Percentiles rank a stretch among this genome's conserved stretches.
Conservation (phyloP, 208 protist species). For the Trypanosoma melophagium region DNA sequence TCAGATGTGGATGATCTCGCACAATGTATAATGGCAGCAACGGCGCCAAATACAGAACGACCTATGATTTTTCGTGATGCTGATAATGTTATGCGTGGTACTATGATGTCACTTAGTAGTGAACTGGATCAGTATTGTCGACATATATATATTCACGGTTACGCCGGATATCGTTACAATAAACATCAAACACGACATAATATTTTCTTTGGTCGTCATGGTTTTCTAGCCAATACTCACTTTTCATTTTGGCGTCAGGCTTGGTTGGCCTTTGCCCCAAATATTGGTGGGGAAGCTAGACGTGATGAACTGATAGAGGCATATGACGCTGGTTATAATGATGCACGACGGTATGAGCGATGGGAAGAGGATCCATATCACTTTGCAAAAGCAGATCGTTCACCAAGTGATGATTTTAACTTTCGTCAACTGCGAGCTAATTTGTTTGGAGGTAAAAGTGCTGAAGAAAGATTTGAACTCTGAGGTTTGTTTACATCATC, state of each 20-base stretch:
- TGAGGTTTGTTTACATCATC: conserved; percentile 28
- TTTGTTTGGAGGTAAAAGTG: conserved; percentile 72
- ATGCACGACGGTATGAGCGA: conserved; percentile 83
- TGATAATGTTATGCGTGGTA: conserved; percentile 85
- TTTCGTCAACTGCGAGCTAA: conserved; percentile 75
- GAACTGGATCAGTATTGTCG: conserved; percentile 90
- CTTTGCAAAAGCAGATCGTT: conserved; percentile 83
- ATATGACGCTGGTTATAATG: conserved; percentile 86
- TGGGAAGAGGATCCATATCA: conserved; percentile 92
- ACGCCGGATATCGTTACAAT: conserved; percentile 74
- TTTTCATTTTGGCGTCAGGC: conserved; percentile 74
- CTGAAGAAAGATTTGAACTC: conserved; percentile 70
- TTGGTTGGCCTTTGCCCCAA: conserved; percentile 69
- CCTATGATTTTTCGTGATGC: conserved; percentile 85
- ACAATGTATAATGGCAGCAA: conserved; percentile 83
- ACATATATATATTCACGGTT: conserved; percentile 90
- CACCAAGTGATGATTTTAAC: conserved; percentile 80
- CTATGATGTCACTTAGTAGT: conserved; percentile 87
- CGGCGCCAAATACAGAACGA: conserved; percentile 79
- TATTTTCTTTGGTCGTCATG: conserved; percentile 84
- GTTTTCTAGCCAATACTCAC: conserved; percentile 81
- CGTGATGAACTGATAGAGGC: conserved; percentile 72
- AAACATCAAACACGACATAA: conserved; percentile 83
- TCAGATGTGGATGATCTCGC: conserved; percentile 67
- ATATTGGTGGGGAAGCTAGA: conserved; percentile 43